Evolutionary conservation across 768 basidiomycete genomes (phyloP).

Genomic region (Lactarius evosmus): DNA sequence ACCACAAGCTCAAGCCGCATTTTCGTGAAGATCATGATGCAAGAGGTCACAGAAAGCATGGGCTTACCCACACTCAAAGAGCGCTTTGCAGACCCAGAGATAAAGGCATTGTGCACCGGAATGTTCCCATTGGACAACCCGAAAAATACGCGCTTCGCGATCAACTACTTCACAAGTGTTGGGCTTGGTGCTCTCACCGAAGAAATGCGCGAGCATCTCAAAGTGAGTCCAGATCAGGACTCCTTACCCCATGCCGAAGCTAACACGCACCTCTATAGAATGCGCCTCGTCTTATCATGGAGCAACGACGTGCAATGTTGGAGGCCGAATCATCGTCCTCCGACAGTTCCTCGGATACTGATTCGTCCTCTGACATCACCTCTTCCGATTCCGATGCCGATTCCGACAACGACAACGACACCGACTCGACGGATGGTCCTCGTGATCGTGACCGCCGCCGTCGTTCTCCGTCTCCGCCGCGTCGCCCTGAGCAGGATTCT

Average conservation of each 20-base stretch:
- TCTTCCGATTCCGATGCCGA: conserved; percentile 40
- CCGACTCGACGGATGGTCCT: conserved; percentile 38
- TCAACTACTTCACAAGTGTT: conserved; percentile 98
- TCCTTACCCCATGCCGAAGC: neutral
- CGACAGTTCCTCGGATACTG: conserved; percentile 38
- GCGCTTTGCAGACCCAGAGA: conserved; percentile 84
- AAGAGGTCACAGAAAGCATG: conserved; percentile 93
- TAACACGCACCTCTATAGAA: conserved; percentile 50
- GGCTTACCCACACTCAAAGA: conserved; percentile 84
- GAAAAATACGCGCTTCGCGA: conserved; percentile 92
- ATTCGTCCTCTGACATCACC: conserved; percentile 42
- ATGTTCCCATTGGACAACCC: conserved; percentile 98
- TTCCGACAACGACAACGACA: conserved; percentile 39
- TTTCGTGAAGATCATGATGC: conserved; percentile 95
- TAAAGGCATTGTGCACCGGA: conserved; percentile 63
- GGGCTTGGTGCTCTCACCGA: conserved; percentile 89
- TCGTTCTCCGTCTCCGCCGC: conserved; percentile 37
- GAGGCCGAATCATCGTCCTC: conserved; percentile 59
- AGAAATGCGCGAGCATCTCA: conserved; percentile 94
- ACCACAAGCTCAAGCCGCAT: conserved; percentile 96
- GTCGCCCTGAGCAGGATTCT: conserved; percentile 29
- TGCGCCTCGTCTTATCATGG: conserved; percentile 89
- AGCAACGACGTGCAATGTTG: conserved; percentile 85
- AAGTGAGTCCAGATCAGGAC: conserved; percentile 49
- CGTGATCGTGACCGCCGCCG: conserved; percentile 32